A percentile compares a stretch with the other conserved stretches of the same genome.
Conservation (phyloP, 441 rosid genomes). For the Populus tomentosa region DNA sequence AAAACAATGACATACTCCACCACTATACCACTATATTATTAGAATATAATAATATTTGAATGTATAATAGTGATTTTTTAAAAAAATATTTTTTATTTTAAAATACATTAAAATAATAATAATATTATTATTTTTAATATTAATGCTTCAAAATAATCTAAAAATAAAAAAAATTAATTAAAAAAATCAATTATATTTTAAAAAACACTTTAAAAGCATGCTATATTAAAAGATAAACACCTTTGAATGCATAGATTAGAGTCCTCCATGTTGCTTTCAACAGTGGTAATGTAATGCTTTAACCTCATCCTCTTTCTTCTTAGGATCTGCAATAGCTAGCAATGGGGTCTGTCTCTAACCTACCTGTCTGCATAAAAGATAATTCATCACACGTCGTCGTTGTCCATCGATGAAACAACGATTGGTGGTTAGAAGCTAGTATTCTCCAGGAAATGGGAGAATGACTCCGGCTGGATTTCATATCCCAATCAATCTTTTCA, state of each 20-base stretch:
- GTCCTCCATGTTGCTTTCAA: slow-evolving; percentile 10
- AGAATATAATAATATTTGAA: too few relatives aligned
- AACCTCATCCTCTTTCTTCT: slow-evolving; percentile 9
- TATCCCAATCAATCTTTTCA: slow-evolving; percentile 30
- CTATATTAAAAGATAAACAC: too few relatives aligned
- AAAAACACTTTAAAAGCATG: too few relatives aligned
- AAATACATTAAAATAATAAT: too few relatives aligned
- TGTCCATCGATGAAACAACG: slow-evolving; percentile 17
- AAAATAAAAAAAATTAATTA: too few relatives aligned
- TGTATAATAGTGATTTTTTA: accelerated
- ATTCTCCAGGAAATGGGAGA: slow-evolving; percentile 12
- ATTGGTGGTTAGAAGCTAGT: slow-evolving; percentile 4
- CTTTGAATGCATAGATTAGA: background rate
- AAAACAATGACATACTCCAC: too few relatives aligned
- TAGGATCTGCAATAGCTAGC: slow-evolving; percentile 2
- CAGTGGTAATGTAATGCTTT: background rate
- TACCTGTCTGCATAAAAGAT: slow-evolving; percentile 23
- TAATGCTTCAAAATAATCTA: accelerated
- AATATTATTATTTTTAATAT: too few relatives aligned
- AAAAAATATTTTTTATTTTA: too few relatives aligned
- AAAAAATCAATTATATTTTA: too few relatives aligned
- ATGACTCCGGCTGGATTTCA: background rate
- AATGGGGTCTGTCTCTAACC: slow-evolving; percentile 25
- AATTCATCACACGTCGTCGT: slow-evolving; percentile 19
- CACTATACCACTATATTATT: too few relatives aligned